Conservation (phyloP, 2,329 filamentous ascomycete genomes). For the Ceratocystis cacaofunesta region DNA sequence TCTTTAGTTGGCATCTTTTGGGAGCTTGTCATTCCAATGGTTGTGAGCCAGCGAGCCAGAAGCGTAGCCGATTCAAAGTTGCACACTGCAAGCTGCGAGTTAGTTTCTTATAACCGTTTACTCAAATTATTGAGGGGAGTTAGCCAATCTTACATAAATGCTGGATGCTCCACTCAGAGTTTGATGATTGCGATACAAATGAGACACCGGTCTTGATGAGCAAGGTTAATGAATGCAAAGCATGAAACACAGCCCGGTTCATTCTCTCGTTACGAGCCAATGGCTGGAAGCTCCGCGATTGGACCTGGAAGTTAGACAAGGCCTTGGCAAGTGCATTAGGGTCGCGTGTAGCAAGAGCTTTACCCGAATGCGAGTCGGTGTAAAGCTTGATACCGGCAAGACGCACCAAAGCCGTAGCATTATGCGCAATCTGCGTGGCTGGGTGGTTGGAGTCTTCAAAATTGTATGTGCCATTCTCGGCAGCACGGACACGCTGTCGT, state of each 20-base stretch:
- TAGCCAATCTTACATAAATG: constrained; percentile 35
- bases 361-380: constrained; percentile 47
- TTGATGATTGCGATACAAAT: constrained; percentile 46
- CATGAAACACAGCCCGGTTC: constrained; percentile 50
- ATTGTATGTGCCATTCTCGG: constrained; percentile 30
- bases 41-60: constrained; percentile 46
- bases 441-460: constrained; percentile 20
- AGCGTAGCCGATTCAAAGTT: constrained; percentile 48
- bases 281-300: constrained; percentile 20
- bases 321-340: constrained; percentile 45
- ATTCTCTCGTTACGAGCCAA: constrained; percentile 45
- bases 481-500: constrained; percentile 35
- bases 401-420: constrained; percentile 45
- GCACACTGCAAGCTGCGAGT: constrained; percentile 31
- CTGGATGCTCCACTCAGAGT: constrained; percentile 48
- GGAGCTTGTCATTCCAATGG: constrained; percentile 36
- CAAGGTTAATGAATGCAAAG: constrained; percentile 53
- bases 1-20: constrained; percentile 37
- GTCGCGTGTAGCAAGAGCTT: constrained; percentile 50
- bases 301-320: constrained; percentile 25
- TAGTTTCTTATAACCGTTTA: neutral
- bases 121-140: neutral
- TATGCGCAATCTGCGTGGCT: constrained; percentile 50
- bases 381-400: constrained; percentile 51
- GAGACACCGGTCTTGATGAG: constrained; percentile 48